A percentile compares a stretch with the other conserved stretches of the same genome.
Conservation (phyloP, 2,329 filamentous ascomycete species). For the Phoma herbarum region DNA sequence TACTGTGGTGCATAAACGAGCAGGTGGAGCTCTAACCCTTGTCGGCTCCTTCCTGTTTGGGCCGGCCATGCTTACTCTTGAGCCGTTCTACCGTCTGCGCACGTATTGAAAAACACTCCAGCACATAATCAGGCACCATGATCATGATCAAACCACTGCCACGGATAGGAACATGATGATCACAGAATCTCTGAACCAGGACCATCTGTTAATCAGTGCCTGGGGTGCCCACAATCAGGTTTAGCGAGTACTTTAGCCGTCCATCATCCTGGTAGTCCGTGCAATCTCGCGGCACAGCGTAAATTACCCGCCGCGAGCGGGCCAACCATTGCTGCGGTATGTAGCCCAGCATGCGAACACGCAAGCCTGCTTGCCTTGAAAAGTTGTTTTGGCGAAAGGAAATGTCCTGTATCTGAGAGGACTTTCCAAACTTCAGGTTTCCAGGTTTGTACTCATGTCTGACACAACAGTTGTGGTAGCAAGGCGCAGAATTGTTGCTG, state of each 20-base stretch:
- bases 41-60: background rate
- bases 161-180: too few relatives aligned
- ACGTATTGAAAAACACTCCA: background rate
- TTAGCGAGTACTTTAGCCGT: background rate
- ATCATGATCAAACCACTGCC: too few relatives aligned
- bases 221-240: too few relatives aligned
- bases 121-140: too few relatives aligned
- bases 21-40: background rate
- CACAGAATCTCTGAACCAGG: too few relatives aligned
- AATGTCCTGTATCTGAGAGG: background rate
- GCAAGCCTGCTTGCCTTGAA: background rate
- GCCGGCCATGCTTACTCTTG: background rate
- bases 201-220: too few relatives aligned
- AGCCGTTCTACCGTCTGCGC: background rate
- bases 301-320: background rate
- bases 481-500: too few relatives aligned
- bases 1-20: too few relatives aligned
- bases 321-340: background rate
- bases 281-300: background rate
- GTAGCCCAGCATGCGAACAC: background rate
- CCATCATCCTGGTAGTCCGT: background rate
- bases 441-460: background rate
- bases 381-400: background rate
- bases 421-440: background rate
- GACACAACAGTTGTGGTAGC: too few relatives aligned